phyloP scores from a whole-genome alignment of 106 monocot species.

The Dendrobium officinale region DNA sequence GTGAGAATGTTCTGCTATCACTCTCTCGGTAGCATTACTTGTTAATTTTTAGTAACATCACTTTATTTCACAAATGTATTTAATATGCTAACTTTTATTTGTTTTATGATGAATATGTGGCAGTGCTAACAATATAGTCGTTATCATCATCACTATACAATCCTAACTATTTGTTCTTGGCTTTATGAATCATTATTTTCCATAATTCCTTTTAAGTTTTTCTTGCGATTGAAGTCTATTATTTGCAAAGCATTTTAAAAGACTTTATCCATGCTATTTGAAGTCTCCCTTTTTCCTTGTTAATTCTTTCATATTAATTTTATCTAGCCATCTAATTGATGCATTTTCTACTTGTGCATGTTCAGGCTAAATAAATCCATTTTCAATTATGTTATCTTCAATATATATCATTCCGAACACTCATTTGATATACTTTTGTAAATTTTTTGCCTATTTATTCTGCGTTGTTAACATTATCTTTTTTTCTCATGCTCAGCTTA shows the following conservation, averaged over 20 bases:
- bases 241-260: neutral
- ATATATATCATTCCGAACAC: too few relatives aligned
- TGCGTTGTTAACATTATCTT: too few relatives aligned
- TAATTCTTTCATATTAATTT: too few relatives aligned
- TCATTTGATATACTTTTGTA: too few relatives aligned
- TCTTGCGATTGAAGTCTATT: neutral
- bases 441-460: too few relatives aligned
- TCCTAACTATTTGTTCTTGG: neutral
- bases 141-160: neutral
- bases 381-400: too few relatives aligned
- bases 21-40: neutral
- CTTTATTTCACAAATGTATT: neutral
- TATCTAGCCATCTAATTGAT: too few relatives aligned
- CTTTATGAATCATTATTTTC: neutral
- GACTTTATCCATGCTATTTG: too few relatives aligned
- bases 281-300: too few relatives aligned
- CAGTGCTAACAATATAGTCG: neutral
- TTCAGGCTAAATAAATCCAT: too few relatives aligned
- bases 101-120: neutral
- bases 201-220: neutral
- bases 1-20: conserved; percentile 24
- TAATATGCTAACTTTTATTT: neutral
- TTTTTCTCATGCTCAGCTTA: too few relatives aligned
- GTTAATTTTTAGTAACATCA: neutral
- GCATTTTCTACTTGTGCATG: too few relatives aligned